Evolutionary conservation across 169 alveolate genomes (phyloP), one percentile per base, ranked within the genome.

Genomic region (Plasmodium gonderi): DNA sequence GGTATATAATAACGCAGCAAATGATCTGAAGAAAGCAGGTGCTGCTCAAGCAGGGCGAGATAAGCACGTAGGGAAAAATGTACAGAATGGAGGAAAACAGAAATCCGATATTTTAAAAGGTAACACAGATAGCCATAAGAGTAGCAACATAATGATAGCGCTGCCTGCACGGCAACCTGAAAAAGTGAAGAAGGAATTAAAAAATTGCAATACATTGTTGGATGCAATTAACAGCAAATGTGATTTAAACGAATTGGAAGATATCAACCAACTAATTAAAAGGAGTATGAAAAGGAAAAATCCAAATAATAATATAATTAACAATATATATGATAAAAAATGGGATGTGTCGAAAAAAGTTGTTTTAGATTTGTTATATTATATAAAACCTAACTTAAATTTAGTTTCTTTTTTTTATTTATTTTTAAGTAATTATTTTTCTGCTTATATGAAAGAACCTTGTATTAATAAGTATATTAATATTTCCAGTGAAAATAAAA

Each of bases 281-380:
- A 79, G 49, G 31, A 31, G 45, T 72, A 44, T 78, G 26, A 76
- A 90, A 72, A 90, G 23, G 23, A 90, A 90, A 64, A 78, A 64
- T 31, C 64, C 49, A 17, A 90, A 78, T 45, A 77, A 9, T 79
- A 90, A 44, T 31, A 90, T 90, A 64, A 90, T 90, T 17, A 90
- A 44, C 11, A 54, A 90, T 90, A 65, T 90, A 49, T 90, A 79
- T 78, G 90, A 90, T 78, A 67, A 76, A 67, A 78, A 78, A 68
- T 90, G 82, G 76, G 91, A 90, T 79, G 72, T 90, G 36, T 77
- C 77, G 4, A 90, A 78, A 78, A 90, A 90, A 78, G 94, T 90
- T 12, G 60, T 54, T 2, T 51, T 90, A 8, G 94, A 90, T 78
- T 33, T 90, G 74, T n/a, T 90, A 51, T 79, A 77, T 33, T 90